Conservation (phyloP, 352 stramenopile species). For the Blastocystis sp. region DNA sequence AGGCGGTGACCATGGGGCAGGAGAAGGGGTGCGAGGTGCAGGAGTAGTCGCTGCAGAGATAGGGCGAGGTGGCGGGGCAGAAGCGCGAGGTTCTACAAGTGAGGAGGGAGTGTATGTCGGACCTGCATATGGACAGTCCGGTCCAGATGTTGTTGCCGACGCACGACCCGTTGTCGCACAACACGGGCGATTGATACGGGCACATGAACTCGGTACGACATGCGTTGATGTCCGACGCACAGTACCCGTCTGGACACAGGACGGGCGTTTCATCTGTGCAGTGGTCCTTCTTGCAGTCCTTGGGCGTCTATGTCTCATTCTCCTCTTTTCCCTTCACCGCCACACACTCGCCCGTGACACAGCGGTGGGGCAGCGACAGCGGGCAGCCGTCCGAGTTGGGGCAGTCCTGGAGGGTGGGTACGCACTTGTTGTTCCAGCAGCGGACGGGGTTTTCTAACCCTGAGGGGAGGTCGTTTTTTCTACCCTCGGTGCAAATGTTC, state of each 20-base stretch:
- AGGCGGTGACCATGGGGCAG: not conserved
- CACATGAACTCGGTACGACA: slow-evolving; percentile 12
- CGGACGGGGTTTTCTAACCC: slow-evolving; percentile 14
- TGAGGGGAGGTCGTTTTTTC: not conserved
- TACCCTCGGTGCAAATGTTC: slow-evolving; percentile 17
- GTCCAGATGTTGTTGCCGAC: slow-evolving; percentile 7
- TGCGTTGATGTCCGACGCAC: not conserved
- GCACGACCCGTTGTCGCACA: slow-evolving; percentile 13
- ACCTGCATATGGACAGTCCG: slow-evolving; percentile 14
- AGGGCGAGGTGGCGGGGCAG: slow-evolving; percentile 7
- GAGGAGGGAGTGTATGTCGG: not conserved
- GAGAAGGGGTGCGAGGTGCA: slow-evolving; percentile 38
- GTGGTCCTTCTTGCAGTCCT: not conserved
- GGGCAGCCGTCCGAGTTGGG: slow-evolving; percentile 3
- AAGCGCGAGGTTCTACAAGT: not conserved
- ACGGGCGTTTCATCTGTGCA: not conserved
- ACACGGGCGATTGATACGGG: not conserved
- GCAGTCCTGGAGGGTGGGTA: slow-evolving; percentile 2
- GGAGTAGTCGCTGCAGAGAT: slow-evolving; percentile 30
- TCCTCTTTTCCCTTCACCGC: not conserved
- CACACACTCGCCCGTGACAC: slow-evolving; percentile 36
- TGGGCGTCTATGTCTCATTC: not conserved
- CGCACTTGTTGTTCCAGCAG: slow-evolving; percentile 67
- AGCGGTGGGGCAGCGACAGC: not conserved
- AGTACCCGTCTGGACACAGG: slow-evolving; percentile 45